These are phyloP conservation scores for Fusarium xyrophilum DNA, from an alignment of 2,329 filamentous ascomycete species.

Conservation along the genomic window DNA sequence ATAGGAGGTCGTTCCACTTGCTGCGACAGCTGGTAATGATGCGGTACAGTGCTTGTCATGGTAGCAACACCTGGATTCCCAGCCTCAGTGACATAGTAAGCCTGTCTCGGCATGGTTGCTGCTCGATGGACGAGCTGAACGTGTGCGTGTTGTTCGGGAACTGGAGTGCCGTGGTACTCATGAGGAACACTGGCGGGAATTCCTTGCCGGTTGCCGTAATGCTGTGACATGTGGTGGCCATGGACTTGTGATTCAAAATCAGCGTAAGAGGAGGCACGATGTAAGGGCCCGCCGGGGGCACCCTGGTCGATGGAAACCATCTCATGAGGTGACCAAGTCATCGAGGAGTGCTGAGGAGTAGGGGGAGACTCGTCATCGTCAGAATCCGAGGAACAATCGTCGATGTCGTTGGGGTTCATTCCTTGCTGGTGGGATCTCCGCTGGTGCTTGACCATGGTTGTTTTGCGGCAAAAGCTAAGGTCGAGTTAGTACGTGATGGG, in stretches of 20 bases:
- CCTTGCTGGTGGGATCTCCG: conserved; percentile 67
- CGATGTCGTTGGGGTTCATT: conserved; percentile 61
- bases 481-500: conserved; percentile 25
- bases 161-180: conserved; percentile 52
- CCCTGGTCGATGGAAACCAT: conserved; percentile 50
- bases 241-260: conserved; percentile 61
- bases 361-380: conserved; percentile 65
- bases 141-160: conserved; percentile 54
- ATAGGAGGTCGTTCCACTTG: conserved; percentile 55
- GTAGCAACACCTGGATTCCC: conserved; percentile 68
- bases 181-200: conserved; percentile 51
- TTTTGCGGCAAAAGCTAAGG: conserved; percentile 72
- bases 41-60: conserved; percentile 61
- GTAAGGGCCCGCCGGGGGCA: conserved; percentile 50
- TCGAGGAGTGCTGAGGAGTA: conserved; percentile 61
- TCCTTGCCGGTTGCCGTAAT: conserved; percentile 57
- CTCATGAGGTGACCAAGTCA: conserved; percentile 59
- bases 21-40: conserved; percentile 60
- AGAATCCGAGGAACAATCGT: conserved; percentile 64
- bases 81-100: conserved; percentile 67
- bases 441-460: conserved; percentile 74
- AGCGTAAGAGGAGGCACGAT: conserved; percentile 61
- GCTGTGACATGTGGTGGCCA: conserved; percentile 46
- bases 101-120: conserved; percentile 55
- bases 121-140: conserved; percentile 59